Conservation (phyloP, 768 basidiomycete species). For the Serendipita indica region DNA sequence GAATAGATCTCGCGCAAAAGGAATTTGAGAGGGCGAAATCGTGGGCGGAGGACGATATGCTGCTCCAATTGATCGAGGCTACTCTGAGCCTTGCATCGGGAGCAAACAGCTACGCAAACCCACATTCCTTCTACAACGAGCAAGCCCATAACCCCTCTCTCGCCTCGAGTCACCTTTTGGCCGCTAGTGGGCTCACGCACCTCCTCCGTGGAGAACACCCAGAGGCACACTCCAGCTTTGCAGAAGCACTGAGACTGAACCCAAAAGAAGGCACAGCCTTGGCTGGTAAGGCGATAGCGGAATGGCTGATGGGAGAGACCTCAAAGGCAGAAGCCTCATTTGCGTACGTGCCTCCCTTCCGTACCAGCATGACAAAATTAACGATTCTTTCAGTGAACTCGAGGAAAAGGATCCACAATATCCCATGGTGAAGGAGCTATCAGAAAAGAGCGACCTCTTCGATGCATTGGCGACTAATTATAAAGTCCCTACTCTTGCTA, state of each 20-base stretch:
- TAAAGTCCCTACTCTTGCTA: slow-evolving; percentile 39
- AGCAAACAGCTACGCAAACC: slow-evolving; percentile 45
- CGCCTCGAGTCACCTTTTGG: slow-evolving; percentile 56
- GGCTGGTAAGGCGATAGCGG: slow-evolving; percentile 47
- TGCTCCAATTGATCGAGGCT: slow-evolving; percentile 82
- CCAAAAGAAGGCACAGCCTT: slow-evolving; percentile 49
- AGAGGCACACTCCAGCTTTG: slow-evolving; percentile 67
- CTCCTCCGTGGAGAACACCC: slow-evolving; percentile 60
- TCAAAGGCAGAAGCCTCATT: slow-evolving; percentile 51
- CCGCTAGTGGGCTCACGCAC: slow-evolving; percentile 65
- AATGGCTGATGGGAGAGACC: slow-evolving; percentile 40
- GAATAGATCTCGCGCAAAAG: slow-evolving; percentile 73
- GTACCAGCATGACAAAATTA: slow-evolving; percentile 7
- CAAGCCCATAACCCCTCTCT: slow-evolving; percentile 63
- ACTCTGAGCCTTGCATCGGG: slow-evolving; percentile 61
- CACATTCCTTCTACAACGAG: slow-evolving; percentile 59
- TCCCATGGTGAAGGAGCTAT: slow-evolving; percentile 52
- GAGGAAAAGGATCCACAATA: slow-evolving; percentile 44
- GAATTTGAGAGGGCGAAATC: slow-evolving; percentile 71
- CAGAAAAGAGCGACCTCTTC: slow-evolving; percentile 45
- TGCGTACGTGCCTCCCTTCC: slow-evolving; percentile 35
- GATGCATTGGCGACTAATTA: slow-evolving; percentile 47
- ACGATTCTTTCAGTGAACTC: slow-evolving; percentile 26
- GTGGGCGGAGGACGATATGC: slow-evolving; percentile 78
- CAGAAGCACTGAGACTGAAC: slow-evolving; percentile 45